Evolutionary conservation across 805 yeast genomes (phyloP), one percentile per base, ranked within the genome.

Genomic region (Komagataella populi): DNA sequence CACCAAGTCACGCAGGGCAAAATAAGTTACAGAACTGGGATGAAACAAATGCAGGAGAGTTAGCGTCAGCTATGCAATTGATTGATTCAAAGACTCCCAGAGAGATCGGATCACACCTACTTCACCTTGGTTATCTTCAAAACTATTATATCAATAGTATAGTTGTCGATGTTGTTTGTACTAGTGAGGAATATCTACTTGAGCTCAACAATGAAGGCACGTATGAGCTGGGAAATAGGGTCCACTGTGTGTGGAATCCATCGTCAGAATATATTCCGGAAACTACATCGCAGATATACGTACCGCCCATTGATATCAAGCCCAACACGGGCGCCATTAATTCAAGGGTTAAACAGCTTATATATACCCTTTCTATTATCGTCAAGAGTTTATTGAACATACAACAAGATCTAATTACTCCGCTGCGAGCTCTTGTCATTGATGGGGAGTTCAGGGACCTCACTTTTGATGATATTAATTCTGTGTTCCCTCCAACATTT

Each of bases 261-360:
- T 67, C 89, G 51, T 74, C 87, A 4, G 97, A 90, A 64, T 91
- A 91, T 63, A 86, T 95, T 0, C 98, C 97, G 0, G 96, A 91
- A 64, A 80, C 83, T 30, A 79, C 95, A 44, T 91, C 84, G 54
- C 71, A 76, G 53, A 71, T 77, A 2, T 90, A 91, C 61, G 71
- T 65, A 49, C 80, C 87, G 0, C 51, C 53, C 4, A 72, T 71
- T 52, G 67, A 69, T 14, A 63, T 60, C n/a, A 30, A 48, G 17
- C 14, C 43, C 7, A 66, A 58, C 22, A 59, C 63, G 14, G 55
- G 63, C 6, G 65, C 77, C 12, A 64, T 81, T 1, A 69, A 65
- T 36, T 70, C 83, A 0, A 75, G 88, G 3, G 73, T 87, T 50
- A 68, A 76, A 39, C 96, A 91, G 62, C 64, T 90, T 12, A 61